Conservation (phyloP, 1,139 yeast species). For the Taphrina populina region DNA sequence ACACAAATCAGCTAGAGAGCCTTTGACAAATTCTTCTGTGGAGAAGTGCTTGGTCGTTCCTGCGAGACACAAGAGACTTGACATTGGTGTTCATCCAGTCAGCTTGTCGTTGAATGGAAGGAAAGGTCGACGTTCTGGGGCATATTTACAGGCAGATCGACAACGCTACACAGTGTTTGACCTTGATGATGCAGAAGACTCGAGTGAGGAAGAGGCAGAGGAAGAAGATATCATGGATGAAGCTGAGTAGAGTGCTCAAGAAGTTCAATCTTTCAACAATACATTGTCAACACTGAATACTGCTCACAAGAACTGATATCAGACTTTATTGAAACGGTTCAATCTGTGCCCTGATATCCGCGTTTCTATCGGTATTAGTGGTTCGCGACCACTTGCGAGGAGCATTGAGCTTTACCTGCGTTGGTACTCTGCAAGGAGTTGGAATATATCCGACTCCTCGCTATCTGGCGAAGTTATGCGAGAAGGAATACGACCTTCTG, state of each 20-base stretch:
- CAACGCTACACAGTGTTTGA: constrained; percentile 40
- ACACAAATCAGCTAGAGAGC: too few relatives aligned
- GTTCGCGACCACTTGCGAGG: not conserved
- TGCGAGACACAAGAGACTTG: not conserved
- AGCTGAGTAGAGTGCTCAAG: too few relatives aligned
- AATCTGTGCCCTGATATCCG: constrained; percentile 2
- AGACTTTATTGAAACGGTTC: not conserved
- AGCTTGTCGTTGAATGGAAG: constrained; percentile 39
- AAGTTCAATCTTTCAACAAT: too few relatives aligned
- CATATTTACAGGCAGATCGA: constrained; percentile 38
- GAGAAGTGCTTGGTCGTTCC: not conserved
- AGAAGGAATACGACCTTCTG: not conserved
- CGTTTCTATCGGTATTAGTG: not conserved
- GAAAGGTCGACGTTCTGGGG: constrained; percentile 39
- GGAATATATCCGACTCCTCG: not conserved
- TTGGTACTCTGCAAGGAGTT: constrained; percentile 1
- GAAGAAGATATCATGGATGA: not conserved
- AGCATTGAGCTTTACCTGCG: not conserved
- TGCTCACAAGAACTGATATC: too few relatives aligned
- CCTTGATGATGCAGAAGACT: constrained; percentile 39
- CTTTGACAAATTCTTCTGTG: not conserved
- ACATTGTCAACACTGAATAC: too few relatives aligned
- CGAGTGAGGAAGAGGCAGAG: constrained; percentile 17
- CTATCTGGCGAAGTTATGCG: not conserved
- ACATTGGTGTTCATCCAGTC: constrained; percentile 36